Percentiles rank a stretch among this genome's conserved stretches.
These are phyloP conservation scores for Boletus sp. DNA, from an alignment of 768 basidiomycete genomes.

Conservation along the genomic window DNA sequence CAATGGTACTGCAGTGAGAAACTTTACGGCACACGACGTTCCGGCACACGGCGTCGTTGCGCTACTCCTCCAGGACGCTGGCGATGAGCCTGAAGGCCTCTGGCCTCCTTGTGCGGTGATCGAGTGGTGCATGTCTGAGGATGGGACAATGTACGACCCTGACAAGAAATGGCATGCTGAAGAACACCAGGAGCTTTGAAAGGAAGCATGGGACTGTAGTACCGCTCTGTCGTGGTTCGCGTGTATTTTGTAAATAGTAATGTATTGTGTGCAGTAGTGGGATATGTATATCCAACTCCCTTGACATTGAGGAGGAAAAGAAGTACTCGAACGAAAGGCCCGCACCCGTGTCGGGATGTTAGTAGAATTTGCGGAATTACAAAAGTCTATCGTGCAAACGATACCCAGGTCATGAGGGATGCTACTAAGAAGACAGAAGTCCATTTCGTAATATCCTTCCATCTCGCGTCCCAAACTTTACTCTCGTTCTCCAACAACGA, in stretches of 20 bases:
- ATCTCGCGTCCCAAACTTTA: constrained; percentile 13
- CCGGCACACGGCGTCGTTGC: constrained; percentile 71
- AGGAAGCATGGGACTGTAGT: neutral
- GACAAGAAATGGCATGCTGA: constrained; percentile 26
- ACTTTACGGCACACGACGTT: constrained; percentile 50
- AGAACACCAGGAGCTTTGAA: constrained; percentile 3
- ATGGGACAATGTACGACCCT: constrained; percentile 46
- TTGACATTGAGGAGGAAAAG: neutral
- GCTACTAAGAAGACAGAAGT: constrained; percentile 23
- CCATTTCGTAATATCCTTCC: constrained; percentile 31
- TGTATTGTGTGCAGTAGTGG: neutral
- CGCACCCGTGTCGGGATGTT: neutral
- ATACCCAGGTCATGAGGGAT: constrained; percentile 29
- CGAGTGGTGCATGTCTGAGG: constrained; percentile 57
- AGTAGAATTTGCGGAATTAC: neutral
- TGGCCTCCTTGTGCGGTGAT: constrained; percentile 54
- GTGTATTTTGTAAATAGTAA: neutral
- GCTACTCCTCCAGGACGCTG: constrained; percentile 60
- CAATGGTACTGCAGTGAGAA: constrained; percentile 63
- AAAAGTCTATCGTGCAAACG: constrained; percentile 14
- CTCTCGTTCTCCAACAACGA: neutral
- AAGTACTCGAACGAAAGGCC: neutral
- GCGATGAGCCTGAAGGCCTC: constrained; percentile 58
- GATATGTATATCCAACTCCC: neutral
- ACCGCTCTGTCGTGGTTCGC: neutral